A percentile compares a stretch with the other conserved stretches of the same genome.
Evolutionary conservation across 2,329 filamentous ascomycete genomes (phyloP).

Genomic region (Pseudogymnoascus sp.): DNA sequence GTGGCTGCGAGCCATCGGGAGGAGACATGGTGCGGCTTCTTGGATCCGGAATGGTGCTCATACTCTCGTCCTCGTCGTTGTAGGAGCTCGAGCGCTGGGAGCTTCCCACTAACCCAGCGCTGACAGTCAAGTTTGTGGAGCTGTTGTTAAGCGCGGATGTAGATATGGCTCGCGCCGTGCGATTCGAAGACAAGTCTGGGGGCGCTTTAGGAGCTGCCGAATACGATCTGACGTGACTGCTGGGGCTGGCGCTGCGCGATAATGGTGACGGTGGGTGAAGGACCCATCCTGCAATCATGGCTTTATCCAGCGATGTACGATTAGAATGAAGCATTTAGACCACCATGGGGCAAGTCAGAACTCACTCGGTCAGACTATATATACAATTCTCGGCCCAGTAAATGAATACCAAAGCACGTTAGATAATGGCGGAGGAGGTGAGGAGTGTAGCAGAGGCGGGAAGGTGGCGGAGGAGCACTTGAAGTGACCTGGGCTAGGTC

Average conservation of each 20-base stretch:
- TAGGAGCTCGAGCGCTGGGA: conserved; percentile 19
- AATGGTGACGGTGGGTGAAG: conserved; percentile 1
- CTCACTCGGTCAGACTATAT: conserved; percentile 1
- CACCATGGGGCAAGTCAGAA: neutral
- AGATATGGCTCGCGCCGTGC: neutral
- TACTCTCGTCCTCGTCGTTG: conserved; percentile 47
- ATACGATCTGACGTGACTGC: neutral
- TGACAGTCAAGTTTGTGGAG: neutral
- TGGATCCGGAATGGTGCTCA: conserved; percentile 63
- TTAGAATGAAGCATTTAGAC: conserved; percentile 1
- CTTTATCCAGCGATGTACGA: neutral
- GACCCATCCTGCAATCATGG: conserved; percentile 7
- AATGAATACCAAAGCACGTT: neutral
- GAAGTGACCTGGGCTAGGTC: neutral
- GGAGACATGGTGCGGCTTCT: conserved; percentile 46
- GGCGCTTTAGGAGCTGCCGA: neutral
- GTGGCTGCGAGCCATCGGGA: conserved; percentile 28
- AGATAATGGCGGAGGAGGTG: neutral
- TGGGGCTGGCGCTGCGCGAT: conserved; percentile 2
- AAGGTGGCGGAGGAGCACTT: neutral
- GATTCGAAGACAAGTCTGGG: conserved; percentile 1
- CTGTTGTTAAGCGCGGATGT: conserved; percentile 1
- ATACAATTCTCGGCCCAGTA: neutral
- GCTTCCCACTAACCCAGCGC: neutral
- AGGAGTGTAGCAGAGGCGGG: neutral